These are phyloP conservation scores for Porphyrellus cyaneotinctus DNA, from an alignment of 768 basidiomycete genomes.

Conservation along the genomic window DNA sequence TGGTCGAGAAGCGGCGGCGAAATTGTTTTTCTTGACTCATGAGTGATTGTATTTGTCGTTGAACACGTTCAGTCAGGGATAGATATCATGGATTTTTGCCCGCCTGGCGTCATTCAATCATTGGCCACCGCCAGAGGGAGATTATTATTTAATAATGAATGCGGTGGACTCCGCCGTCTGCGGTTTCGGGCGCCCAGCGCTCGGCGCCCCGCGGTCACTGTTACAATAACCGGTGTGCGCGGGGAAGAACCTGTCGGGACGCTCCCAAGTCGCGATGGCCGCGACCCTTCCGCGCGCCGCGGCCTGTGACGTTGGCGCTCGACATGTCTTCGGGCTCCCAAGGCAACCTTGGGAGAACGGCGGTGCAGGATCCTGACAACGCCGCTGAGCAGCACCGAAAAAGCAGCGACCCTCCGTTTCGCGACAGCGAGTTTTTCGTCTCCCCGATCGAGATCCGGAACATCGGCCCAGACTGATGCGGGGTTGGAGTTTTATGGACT, in stretches of 20 bases:
- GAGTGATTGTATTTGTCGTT: not conserved
- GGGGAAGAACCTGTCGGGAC: not conserved
- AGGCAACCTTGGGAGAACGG: slow-evolving; percentile 6
- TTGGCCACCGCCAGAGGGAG: not conserved
- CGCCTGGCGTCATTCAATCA: too few relatives aligned
- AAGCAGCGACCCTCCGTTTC: slow-evolving; percentile 30
- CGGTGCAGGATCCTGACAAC: slow-evolving; percentile 24
- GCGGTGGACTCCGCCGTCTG: too few relatives aligned
- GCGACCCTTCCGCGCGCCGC: slow-evolving; percentile 27
- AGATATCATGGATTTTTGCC: too few relatives aligned
- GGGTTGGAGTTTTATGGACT: slow-evolving; percentile 20
- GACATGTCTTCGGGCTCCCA: slow-evolving; percentile 9
- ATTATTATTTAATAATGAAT: slow-evolving; percentile 8
- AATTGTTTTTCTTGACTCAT: not conserved
- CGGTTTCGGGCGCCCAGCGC: slow-evolving; percentile 2
- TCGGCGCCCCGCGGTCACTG: not conserved
- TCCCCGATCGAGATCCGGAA: slow-evolving; percentile 28
- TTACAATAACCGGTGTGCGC: not conserved
- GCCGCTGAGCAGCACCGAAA: slow-evolving; percentile 29
- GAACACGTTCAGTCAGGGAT: not conserved
- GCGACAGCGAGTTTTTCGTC: slow-evolving; percentile 23
- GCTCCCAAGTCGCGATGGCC: slow-evolving; percentile 4
- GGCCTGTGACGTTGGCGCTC: slow-evolving; percentile 7
- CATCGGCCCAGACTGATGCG: slow-evolving; percentile 24
- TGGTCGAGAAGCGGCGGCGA: not conserved